Conservation (phyloP, 2,329 filamentous ascomycete genomes). For the Pyrenochaeta sp. region DNA sequence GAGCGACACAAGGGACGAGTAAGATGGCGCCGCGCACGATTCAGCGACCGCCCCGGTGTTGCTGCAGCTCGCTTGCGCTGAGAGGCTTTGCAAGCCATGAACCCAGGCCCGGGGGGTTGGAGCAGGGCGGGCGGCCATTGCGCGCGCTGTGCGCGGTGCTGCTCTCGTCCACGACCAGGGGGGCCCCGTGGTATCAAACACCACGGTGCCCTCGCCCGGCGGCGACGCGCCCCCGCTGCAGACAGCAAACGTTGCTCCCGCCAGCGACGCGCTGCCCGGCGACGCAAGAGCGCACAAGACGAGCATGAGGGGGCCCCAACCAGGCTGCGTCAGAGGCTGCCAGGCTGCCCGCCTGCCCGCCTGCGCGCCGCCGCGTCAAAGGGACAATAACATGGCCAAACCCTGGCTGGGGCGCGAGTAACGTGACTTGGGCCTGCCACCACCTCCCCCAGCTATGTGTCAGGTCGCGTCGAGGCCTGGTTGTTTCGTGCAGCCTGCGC, state of each 20-base stretch:
- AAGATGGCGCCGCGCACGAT: slow-evolving; percentile 25
- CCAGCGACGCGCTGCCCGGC: neutral
- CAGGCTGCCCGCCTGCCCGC: too few species aligned
- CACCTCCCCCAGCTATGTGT: neutral
- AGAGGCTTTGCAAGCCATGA: slow-evolving; percentile 32
- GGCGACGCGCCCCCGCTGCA: slow-evolving; percentile 18
- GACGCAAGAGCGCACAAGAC: neutral
- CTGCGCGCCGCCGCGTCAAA: neutral
- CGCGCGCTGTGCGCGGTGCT: slow-evolving; percentile 31
- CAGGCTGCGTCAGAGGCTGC: too few species aligned
- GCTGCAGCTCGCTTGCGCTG: slow-evolving; percentile 36
- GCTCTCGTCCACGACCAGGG: slow-evolving; percentile 14
- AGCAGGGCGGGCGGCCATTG: slow-evolving; percentile 11
- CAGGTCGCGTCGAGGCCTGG: slow-evolving; percentile 5
- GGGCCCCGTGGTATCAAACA: slow-evolving; percentile 24
- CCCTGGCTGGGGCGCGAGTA: slow-evolving; percentile 2
- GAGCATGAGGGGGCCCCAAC: too few species aligned
- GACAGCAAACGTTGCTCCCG: slow-evolving; percentile 34
- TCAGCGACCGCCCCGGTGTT: slow-evolving; percentile 17
- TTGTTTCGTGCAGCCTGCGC: slow-evolving; percentile 31
- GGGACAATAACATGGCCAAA: too few species aligned
- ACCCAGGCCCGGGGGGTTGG: slow-evolving; percentile 36
- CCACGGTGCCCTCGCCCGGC: slow-evolving; percentile 12
- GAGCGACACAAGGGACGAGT: slow-evolving; percentile 29
- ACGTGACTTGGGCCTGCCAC: slow-evolving; percentile 17